These are phyloP conservation scores for Saussurea involucrata DNA, from an alignment of 129 eudicot species.

Conservation along the genomic window DNA sequence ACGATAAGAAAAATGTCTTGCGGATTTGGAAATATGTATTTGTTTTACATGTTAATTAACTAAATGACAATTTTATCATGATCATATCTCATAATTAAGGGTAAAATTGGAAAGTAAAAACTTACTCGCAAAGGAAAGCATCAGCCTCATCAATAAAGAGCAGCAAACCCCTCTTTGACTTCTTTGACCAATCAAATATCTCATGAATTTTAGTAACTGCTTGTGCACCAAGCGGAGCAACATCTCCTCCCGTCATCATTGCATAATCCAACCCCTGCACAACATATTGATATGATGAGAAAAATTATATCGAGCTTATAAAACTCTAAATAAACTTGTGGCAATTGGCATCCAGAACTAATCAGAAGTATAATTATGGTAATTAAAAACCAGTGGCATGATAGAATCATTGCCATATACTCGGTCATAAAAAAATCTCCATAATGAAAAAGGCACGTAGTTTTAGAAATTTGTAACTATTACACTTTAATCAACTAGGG, in stretches of 20 bases:
- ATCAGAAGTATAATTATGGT: not conserved
- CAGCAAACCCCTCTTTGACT: conserved; percentile 84
- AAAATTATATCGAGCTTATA: not conserved
- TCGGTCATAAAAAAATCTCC: not conserved
- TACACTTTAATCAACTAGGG: no score
- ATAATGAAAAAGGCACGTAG: not conserved
- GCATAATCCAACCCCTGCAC: conserved; percentile 99
- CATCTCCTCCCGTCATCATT: conserved; percentile 99
- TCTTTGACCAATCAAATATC: conserved; percentile 96
- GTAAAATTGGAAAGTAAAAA: conserved; percentile 1
- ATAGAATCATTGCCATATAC: not conserved
- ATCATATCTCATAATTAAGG: not conserved
- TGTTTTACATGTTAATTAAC: not conserved
- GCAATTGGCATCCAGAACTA: not conserved
- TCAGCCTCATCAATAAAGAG: conserved; percentile 99
- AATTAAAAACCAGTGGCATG: not conserved
- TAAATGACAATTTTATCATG: not conserved
- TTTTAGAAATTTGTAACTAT: not conserved
- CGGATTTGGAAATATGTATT: not conserved
- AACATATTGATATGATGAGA: not conserved
- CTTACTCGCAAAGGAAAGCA: conserved; percentile 99
- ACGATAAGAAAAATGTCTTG: not conserved
- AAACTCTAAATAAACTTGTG: not conserved
- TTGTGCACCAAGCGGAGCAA: conserved; percentile 96
- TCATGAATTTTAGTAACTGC: conserved; percentile 99